These are phyloP conservation scores for Digitaria exilis DNA, from an alignment of 202 grass and related monocot genomes.

Conservation along the genomic window DNA sequence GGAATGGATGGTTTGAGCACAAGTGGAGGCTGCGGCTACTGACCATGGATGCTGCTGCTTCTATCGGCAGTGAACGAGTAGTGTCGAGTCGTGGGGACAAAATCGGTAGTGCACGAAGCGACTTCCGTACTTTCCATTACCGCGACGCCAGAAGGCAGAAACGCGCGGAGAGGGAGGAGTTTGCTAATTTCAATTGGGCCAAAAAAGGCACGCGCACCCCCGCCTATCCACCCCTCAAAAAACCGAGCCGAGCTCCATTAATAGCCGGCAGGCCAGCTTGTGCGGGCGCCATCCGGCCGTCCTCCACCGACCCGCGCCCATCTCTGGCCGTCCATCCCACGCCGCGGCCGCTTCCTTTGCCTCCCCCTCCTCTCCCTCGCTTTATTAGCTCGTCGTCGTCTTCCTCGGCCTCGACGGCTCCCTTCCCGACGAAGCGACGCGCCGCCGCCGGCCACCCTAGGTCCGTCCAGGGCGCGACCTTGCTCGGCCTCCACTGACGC, in stretches of 20 bases:
- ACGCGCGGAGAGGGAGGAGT: not conserved
- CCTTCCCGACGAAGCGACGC: conserved; percentile 32
- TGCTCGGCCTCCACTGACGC: no score
- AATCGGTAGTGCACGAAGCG: not conserved
- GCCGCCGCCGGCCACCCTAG: not conserved
- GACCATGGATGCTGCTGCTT: no score
- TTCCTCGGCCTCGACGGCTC: not conserved
- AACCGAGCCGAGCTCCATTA: not conserved
- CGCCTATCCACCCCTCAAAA: not conserved
- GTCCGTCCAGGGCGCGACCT: not conserved
- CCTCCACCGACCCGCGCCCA: not conserved
- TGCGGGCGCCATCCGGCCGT: conserved; percentile 18
- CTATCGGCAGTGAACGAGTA: no score
- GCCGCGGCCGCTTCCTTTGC: not conserved
- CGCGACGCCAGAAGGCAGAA: no score
- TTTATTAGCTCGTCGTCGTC: conserved; percentile 21
- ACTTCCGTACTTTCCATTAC: not conserved
- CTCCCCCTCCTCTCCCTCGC: not conserved
- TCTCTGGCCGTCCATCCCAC: not conserved
- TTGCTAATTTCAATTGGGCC: conserved; percentile 9
- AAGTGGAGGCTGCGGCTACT: no score
- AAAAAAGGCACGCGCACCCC: not conserved
- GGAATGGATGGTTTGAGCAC: no score
- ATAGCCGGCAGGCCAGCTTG: conserved; percentile 24
- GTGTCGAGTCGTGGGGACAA: no score